phyloP scores from a whole-genome alignment of 768 basidiomycete species.

The Panaeolus papilionaceus region DNA sequence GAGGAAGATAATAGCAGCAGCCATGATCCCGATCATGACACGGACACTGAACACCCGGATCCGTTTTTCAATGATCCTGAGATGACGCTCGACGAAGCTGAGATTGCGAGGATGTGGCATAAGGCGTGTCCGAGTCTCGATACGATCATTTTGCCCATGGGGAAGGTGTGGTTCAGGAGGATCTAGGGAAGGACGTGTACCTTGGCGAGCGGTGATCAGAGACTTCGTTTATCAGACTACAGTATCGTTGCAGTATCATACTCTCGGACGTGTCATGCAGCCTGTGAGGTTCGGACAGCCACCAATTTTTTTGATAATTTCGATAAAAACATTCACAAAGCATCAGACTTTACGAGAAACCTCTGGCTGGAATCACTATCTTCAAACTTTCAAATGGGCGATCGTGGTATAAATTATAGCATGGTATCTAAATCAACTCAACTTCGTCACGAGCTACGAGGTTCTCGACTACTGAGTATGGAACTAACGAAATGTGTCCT shows the following conservation, averaged over 20 bases:
- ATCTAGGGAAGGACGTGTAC: neutral
- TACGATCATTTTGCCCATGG: constrained; percentile 70
- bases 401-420: constrained; percentile 20
- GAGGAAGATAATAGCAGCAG: neutral
- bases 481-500: constrained; percentile 82
- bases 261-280: too few relatives aligned
- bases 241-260: too few relatives aligned
- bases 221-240: too few relatives aligned
- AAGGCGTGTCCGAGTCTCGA: constrained; percentile 62
- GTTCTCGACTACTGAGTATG: constrained; percentile 78
- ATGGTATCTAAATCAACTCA: constrained; percentile 65
- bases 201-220: too few relatives aligned
- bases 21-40: neutral
- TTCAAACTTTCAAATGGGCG: neutral
- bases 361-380: too few relatives aligned
- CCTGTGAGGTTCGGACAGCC: too few relatives aligned
- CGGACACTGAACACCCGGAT: neutral
- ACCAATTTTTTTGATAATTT: too few relatives aligned
- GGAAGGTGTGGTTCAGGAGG: constrained; percentile 60
- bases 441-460: constrained; percentile 75
- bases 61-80: constrained; percentile 13
- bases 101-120: constrained; percentile 63
- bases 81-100: constrained; percentile 47
- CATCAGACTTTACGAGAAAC: too few relatives aligned
- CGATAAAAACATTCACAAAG: too few relatives aligned